Base-by-base conservation (phyloP, 139 green algal genomes). In the Pseudopediastrum boryanum region DNA sequence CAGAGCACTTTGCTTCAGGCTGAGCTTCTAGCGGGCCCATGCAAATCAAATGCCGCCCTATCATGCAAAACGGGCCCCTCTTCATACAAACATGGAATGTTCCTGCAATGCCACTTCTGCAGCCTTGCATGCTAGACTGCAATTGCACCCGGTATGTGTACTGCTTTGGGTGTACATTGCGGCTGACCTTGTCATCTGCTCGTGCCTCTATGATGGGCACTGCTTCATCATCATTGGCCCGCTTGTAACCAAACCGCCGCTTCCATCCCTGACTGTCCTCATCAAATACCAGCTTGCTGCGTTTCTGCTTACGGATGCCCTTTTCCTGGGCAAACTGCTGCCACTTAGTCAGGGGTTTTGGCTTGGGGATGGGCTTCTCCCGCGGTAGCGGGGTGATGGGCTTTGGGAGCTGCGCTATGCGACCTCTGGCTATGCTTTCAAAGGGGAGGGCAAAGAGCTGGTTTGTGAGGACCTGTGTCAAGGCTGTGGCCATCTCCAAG, bases 291-390 rank as follows among this genome's bases (percentile, higher is more conserved):
- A 95, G 71, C 85, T 95, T 97, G 85, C 82, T 92, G 58, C 92
- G 89, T 89, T 99, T 99, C 64, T 93, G 95, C 74, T 93, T 93
- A 8, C 81, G 43, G 61, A 99, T 99, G 71, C 96, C 96, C 88
- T 98, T 98, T 74, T 93, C 75, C 86, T 78, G 71, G 25, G 95
- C 95, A 88, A 99, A 99, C 66, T 92, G 79, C 87, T 99, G 90
- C 95, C 95, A 99, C 79, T 92, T 94, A 10, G 95, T 99, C 27
- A 92, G 86, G 2, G 89, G 84, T 62, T 91, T 91, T 13, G 91
- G 85, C 80, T 92, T 94, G 25, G 95, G 95, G 48, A 97, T 67
- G 21, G 94, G 94, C 86, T 95, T 95, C 38, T 88, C 83, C 0
- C 95, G 81, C 0, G 95, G 95, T 66, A 98, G 82, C 23, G 43